phyloP scores from a whole-genome alignment of 192 early-diverging fungal genomes.

The Podila verticillata region DNA sequence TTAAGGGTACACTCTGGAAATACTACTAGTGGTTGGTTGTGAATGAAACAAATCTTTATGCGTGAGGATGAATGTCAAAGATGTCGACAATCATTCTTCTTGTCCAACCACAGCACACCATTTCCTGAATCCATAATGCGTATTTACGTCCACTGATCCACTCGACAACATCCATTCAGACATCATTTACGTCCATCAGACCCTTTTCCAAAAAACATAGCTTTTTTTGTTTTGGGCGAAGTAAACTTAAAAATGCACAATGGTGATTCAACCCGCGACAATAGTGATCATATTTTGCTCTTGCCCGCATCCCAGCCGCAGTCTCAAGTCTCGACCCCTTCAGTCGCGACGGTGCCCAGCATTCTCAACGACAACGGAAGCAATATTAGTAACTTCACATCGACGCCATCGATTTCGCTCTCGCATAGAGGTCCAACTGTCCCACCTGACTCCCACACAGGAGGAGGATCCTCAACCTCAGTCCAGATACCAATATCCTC shows the following conservation, averaged over 20 bases:
- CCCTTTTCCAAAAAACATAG: not conserved
- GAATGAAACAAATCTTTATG: too few relatives aligned
- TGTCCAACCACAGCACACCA: too few relatives aligned
- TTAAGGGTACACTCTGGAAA: too few relatives aligned
- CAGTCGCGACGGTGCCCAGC: not conserved
- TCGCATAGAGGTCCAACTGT: constrained; percentile 3
- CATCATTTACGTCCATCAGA: not conserved
- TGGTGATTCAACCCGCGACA: not conserved
- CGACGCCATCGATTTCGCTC: constrained; percentile 1
- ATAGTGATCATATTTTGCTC: constrained; percentile 7
- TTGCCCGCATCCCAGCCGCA: constrained; percentile 15
- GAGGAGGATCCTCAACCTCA: not conserved
- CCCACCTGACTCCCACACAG: not conserved
- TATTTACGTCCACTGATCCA: not conserved
- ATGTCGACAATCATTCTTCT: too few relatives aligned
- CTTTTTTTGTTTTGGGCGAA: not conserved
- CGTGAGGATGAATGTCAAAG: too few relatives aligned
- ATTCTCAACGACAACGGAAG: not conserved
- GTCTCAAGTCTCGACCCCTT: not conserved
- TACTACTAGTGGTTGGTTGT: too few relatives aligned
- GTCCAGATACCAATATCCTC: not conserved
- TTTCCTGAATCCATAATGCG: too few relatives aligned
- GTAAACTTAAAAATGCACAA: not conserved
- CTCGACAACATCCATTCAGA: not conserved
- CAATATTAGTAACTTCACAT: not conserved